Base-by-base conservation (phyloP, 352 stramenopile genomes). In the Peronospora tabacina region DNA sequence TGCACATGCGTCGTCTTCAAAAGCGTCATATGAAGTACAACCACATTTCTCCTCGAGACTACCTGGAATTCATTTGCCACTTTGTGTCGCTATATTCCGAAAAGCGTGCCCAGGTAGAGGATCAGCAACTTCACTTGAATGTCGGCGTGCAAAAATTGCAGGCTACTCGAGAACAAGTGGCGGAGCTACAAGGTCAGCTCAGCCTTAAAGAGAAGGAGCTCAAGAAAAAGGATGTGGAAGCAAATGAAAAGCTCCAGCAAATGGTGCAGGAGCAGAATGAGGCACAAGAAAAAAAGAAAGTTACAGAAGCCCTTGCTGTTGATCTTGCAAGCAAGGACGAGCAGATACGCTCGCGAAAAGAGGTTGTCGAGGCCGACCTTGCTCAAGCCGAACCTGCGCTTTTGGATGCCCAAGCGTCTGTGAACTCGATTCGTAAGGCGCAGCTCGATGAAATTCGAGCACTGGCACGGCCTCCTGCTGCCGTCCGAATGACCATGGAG, bases 201-300 rank as follows among this genome's bases (percentile, higher is more conserved):
- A 91, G 80, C 24, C 58, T 91, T 7, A 98, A 99, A 59, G 89
- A 97, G 43, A 77, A 83, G 37, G 88, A 98, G 49, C 80, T 98
- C 6, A 92, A 95, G 42, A 90, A 97, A 45, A 98, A 99, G 59
- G 95, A 99, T 40, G 72, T 76, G 7, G 75, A 98, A 63, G 97
- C 96, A 3, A 99, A 98, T 52, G 84, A 97, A 41, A 99, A 98
- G 72, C 81, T 99, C 0, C 89, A 98, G 55, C 91, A 98, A 63
- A 99, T 99, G 96, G 91, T 99, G 13, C 86, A 86, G 28, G 95
- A 98, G 55, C 96, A 99, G 52, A 99, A 98, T 52, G 88, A 97
- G 63, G 97, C 97, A 2, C 90, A 99, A 67, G 85, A 90, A 32
- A 85, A 95, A 37, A 99, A 99, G 72, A 87, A 89, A 33, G 92